Conservation (phyloP, 1,139 yeast genomes). For the Zhuliangozyma blackwelliae region DNA sequence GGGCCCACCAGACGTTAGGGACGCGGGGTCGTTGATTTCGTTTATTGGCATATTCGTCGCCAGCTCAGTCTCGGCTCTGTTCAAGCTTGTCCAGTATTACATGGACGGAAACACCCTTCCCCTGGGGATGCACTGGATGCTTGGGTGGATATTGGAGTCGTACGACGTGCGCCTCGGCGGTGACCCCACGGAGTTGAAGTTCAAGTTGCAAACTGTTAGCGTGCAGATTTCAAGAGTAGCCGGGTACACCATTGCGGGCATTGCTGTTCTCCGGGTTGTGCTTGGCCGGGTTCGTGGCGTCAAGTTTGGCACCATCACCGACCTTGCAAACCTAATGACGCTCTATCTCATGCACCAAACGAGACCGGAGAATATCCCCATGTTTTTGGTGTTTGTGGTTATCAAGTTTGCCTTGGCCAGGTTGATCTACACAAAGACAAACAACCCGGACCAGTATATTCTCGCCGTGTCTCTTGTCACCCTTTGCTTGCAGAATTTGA, state of each 20-base stretch:
- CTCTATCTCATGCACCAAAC: conserved; percentile 68
- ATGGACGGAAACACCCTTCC: conserved; percentile 55
- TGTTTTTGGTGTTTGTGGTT: conserved; percentile 51
- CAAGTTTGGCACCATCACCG: conserved; percentile 30
- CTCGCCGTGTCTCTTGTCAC: conserved; percentile 19
- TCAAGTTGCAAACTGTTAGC: conserved; percentile 22
- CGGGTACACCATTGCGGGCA: conserved; percentile 18
- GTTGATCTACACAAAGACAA: conserved; percentile 7
- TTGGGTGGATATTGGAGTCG: conserved; percentile 28
- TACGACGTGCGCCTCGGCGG: conserved; percentile 14
- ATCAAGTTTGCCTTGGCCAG: conserved; percentile 26
- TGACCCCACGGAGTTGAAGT: conserved; percentile 15
- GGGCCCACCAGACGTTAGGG: conserved; percentile 10
- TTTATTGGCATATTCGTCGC: conserved; percentile 39
- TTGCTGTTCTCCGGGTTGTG: conserved; percentile 20
- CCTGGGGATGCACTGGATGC: conserved; percentile 21
- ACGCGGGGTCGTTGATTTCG: conserved; percentile 25
- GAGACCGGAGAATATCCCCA: conserved; percentile 62
- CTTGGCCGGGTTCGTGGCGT: conserved; percentile 22
- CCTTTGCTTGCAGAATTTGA: conserved; percentile 57
- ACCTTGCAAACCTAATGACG: conserved; percentile 42
- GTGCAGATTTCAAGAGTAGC: conserved; percentile 26
- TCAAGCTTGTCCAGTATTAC: conserved; percentile 54
- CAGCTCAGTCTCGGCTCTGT: conserved; percentile 42
- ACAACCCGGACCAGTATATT: conserved; percentile 20